Evolutionary conservation across 2,329 filamentous ascomycete genomes (phyloP).

Genomic region (Raffaelea albimanens): DNA sequence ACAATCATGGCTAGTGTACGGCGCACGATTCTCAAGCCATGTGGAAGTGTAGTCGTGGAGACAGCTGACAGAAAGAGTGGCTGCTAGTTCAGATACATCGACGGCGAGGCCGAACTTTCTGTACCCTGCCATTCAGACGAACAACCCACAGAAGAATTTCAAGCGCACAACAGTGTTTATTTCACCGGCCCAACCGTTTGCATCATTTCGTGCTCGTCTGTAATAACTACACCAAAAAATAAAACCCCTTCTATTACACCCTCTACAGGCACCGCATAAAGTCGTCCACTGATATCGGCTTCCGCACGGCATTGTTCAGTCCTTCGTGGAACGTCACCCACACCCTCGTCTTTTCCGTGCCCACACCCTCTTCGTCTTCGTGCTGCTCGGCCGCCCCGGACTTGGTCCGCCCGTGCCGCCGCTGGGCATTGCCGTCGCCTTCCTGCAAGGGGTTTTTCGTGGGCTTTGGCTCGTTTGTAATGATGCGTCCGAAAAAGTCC

Average conservation of each 20-base stretch:
- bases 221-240: not conserved
- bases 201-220: too few relatives aligned
- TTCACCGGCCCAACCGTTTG: too few relatives aligned
- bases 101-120: too few relatives aligned
- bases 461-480: slow-evolving; percentile 28
- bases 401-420: slow-evolving; percentile 5
- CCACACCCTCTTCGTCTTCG: slow-evolving; percentile 13
- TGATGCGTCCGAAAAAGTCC: slow-evolving; percentile 77
- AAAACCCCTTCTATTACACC: not conserved
- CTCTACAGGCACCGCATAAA: slow-evolving; percentile 56
- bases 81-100: too few relatives aligned
- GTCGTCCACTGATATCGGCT: slow-evolving; percentile 73
- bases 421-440: slow-evolving; percentile 27
- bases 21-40: too few relatives aligned
- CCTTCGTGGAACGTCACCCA: slow-evolving; percentile 91
- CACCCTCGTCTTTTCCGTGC: slow-evolving; percentile 48
- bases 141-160: too few relatives aligned
- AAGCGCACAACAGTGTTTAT: too few relatives aligned
- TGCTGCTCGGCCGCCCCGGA: not conserved
- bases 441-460: slow-evolving; percentile 26
- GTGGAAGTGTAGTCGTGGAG: too few relatives aligned
- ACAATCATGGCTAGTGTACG: too few relatives aligned
- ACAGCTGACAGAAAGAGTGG: too few relatives aligned
- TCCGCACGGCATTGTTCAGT: slow-evolving; percentile 83
- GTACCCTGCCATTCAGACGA: too few relatives aligned